A percentile compares a stretch with the other conserved stretches of the same genome.
phyloP scores from a whole-genome alignment of 78 protist genomes.

The Dictyostelium capitatum region DNA sequence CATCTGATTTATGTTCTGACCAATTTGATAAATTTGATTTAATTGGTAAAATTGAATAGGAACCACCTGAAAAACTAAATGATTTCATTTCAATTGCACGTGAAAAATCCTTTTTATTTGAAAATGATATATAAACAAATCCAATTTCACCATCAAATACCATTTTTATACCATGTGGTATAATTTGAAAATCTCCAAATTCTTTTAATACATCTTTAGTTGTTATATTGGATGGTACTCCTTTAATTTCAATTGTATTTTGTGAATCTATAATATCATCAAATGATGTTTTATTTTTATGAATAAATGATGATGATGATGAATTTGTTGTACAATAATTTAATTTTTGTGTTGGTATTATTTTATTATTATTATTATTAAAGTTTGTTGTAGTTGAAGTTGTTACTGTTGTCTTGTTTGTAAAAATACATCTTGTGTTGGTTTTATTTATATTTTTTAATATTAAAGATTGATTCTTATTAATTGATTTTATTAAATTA shows the following conservation, averaged over 20 bases:
- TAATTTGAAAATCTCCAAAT: slow-evolving; percentile 18
- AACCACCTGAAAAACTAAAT: background rate
- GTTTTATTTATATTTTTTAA: background rate
- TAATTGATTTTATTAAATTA: background rate
- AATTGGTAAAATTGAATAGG: slow-evolving; percentile 18
- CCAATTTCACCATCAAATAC: slow-evolving; percentile 61
- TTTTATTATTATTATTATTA: background rate
- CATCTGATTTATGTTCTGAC: background rate
- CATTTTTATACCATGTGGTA: slow-evolving; percentile 68
- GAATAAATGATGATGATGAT: background rate
- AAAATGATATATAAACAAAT: slow-evolving; percentile 50
- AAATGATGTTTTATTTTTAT: slow-evolving; percentile 23
- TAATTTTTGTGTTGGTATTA: background rate
- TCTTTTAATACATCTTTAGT: slow-evolving; percentile 22
- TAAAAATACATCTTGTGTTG: background rate
- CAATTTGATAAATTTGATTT: background rate
- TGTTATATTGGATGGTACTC: slow-evolving; percentile 38
- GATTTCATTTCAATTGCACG: slow-evolving; percentile 21
- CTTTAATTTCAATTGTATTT: slow-evolving; percentile 67
- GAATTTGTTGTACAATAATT: background rate
- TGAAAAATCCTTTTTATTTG: background rate
- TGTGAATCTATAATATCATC: slow-evolving; percentile 49
- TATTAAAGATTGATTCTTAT: background rate
- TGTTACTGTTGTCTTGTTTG: too few relatives aligned
- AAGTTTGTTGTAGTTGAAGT: too few relatives aligned